Percentiles rank a stretch among this genome's conserved stretches.
These are phyloP conservation scores for Elasticomyces elasticus DNA, from an alignment of 495 filamentous ascomycete genomes.

Conservation along the genomic window DNA sequence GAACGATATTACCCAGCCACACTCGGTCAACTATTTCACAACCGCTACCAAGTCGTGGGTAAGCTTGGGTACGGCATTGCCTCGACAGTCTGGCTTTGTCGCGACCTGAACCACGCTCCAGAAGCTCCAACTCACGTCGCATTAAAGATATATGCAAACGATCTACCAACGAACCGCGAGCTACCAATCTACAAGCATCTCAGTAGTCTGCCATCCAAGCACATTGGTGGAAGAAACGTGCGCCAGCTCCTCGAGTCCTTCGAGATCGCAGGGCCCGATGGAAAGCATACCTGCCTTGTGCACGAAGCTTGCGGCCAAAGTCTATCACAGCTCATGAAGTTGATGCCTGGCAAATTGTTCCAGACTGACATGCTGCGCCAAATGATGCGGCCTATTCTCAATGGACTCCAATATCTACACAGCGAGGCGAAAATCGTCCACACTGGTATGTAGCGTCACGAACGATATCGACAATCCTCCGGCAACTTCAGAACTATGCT, in stretches of 20 bases:
- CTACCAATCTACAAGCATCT: slow-evolving; percentile 35
- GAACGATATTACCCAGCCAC: no score
- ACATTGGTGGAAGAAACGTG: slow-evolving; percentile 33
- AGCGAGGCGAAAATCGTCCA: slow-evolving; percentile 36
- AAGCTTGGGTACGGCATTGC: no score
- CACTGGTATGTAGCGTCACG: slow-evolving; percentile 33
- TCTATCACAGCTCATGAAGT: slow-evolving; percentile 17
- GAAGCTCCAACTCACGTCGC: neutral
- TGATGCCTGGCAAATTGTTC: neutral
- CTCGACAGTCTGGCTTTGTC: slow-evolving; percentile 45
- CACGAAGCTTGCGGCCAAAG: slow-evolving; percentile 36
- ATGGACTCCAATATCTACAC: slow-evolving; percentile 37
- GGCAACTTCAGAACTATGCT: no score
- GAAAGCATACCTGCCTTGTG: slow-evolving; percentile 37
- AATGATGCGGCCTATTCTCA: slow-evolving; percentile 18
- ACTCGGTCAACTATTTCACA: no score
- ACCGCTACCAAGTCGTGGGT: no score
- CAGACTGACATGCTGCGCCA: slow-evolving; percentile 1
- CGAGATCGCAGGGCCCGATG: slow-evolving; percentile 30
- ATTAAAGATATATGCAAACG: neutral
- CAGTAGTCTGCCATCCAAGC: slow-evolving; percentile 22
- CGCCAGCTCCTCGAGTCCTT: slow-evolving; percentile 37
- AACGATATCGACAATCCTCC: no score
- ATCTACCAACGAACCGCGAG: slow-evolving; percentile 26
- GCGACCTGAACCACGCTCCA: slow-evolving; percentile 38